Percentiles rank a stretch among this genome's conserved stretches.
Conservation (phyloP, 2,329 filamentous ascomycete genomes). For the Paecilomyces fulvus region DNA sequence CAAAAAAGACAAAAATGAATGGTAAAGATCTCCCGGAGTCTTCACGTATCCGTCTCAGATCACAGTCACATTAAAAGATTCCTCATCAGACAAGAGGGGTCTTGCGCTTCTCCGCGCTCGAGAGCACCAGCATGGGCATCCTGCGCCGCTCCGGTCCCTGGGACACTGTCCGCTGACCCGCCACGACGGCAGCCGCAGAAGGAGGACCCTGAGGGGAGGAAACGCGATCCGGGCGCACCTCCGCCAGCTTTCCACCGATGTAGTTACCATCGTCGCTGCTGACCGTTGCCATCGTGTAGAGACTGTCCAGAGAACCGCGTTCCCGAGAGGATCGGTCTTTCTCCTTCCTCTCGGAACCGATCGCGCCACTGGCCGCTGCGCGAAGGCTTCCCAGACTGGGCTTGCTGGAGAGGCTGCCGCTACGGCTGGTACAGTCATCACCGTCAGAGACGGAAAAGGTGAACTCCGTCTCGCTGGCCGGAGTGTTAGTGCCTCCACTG, state of each 20-base stretch:
- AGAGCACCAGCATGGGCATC: slow-evolving; percentile 78
- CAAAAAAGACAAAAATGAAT: slow-evolving; percentile 8
- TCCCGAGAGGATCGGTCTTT: slow-evolving; percentile 50
- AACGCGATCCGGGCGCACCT: slow-evolving; percentile 35
- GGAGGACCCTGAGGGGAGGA: slow-evolving; percentile 23
- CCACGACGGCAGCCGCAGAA: slow-evolving; percentile 33
- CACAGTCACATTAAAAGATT: not conserved
- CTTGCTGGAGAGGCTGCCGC: slow-evolving; percentile 72
- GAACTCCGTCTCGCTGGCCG: slow-evolving; percentile 71
- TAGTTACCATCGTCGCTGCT: slow-evolving; percentile 53
- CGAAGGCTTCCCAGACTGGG: slow-evolving; percentile 66
- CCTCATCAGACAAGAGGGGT: slow-evolving; percentile 50
- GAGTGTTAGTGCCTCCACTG: slow-evolving; percentile 69
- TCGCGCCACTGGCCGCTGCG: slow-evolving; percentile 71
- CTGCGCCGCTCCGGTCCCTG: slow-evolving; percentile 59
- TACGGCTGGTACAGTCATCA: slow-evolving; percentile 66
- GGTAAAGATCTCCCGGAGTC: slow-evolving; percentile 2
- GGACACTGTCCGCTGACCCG: slow-evolving; percentile 48
- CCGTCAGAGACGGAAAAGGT: slow-evolving; percentile 61
- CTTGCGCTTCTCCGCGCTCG: slow-evolving; percentile 85
- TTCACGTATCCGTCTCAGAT: slow-evolving; percentile 1
- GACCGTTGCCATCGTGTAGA: slow-evolving; percentile 54
- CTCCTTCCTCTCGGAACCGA: slow-evolving; percentile 78
- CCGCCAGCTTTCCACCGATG: slow-evolving; percentile 48
- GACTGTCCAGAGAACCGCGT: slow-evolving; percentile 44